Percentiles rank a stretch among this genome's conserved stretches.
phyloP scores from a whole-genome alignment of 78 protist genomes.

The Dictyostelium brefeldianum region DNA sequence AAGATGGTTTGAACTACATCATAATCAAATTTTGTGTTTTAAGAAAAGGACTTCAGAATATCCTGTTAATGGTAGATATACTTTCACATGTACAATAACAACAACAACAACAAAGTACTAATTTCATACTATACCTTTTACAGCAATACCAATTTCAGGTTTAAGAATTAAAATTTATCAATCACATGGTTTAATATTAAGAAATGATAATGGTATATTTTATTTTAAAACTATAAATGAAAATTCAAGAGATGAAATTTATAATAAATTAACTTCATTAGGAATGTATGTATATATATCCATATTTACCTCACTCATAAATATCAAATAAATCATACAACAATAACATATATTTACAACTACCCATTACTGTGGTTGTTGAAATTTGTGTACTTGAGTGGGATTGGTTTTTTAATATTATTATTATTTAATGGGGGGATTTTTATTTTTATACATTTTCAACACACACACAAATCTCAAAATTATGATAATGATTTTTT shows the following conservation, averaged over 20 bases:
- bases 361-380: no score
- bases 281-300: conserved; percentile 57
- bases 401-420: no score
- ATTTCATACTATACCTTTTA: neutral
- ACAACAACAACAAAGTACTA: neutral
- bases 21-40: conserved; percentile 29
- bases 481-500: no score
- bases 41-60: conserved; percentile 30
- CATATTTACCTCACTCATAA: no score
- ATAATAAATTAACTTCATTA: conserved; percentile 28
- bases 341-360: no score
- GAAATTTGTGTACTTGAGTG: no score
- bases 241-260: conserved; percentile 38
- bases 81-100: no score
- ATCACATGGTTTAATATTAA: neutral
- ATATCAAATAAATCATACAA: no score
- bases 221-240: conserved; percentile 30
- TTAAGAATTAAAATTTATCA: conserved; percentile 12
- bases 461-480: no score
- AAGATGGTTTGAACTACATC: conserved; percentile 55
- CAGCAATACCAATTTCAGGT: conserved; percentile 30
- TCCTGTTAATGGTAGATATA: conserved; percentile 40
- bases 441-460: no score
- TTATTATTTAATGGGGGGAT: no score
- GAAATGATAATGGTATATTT: conserved; percentile 22